Conservation (phyloP, 768 basidiomycete genomes). For the Cystobasidium onofrii region DNA sequence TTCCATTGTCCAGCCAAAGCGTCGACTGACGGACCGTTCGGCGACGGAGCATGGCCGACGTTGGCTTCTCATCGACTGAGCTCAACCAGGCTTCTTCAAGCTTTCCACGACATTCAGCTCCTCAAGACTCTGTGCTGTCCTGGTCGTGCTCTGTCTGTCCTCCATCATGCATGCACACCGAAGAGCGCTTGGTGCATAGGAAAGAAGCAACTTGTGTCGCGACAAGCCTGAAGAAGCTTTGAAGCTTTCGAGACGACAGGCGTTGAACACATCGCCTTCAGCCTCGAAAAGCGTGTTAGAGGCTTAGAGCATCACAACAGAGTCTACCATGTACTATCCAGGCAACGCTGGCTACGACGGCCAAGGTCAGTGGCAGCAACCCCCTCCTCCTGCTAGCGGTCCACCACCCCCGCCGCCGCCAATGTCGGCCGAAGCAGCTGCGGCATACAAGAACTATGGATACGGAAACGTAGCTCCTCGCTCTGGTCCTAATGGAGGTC, state of each 20-base stretch:
- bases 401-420: not conserved
- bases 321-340: constrained; percentile 7
- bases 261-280: not conserved
- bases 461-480: constrained; percentile 8
- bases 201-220: not conserved
- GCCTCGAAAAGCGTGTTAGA: not conserved
- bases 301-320: not conserved
- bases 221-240: not conserved
- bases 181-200: not conserved
- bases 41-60: not conserved
- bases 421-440: not conserved
- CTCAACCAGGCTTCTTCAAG: not conserved
- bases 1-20: not conserved
- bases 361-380: not conserved
- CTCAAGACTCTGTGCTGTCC: not conserved
- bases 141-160: not conserved
- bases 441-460: constrained; percentile 13
- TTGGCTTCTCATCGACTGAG: not conserved
- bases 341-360: not conserved
- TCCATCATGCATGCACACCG: not conserved
- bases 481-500: not conserved
- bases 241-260: not conserved
- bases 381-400: not conserved
- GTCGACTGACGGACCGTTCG: not conserved
- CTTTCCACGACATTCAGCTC: not conserved